Percentiles rank a stretch among this genome's conserved stretches.
These are phyloP conservation scores for Malus hybrid DNA, from an alignment of 331 rosid genomes.

Conservation along the genomic window DNA sequence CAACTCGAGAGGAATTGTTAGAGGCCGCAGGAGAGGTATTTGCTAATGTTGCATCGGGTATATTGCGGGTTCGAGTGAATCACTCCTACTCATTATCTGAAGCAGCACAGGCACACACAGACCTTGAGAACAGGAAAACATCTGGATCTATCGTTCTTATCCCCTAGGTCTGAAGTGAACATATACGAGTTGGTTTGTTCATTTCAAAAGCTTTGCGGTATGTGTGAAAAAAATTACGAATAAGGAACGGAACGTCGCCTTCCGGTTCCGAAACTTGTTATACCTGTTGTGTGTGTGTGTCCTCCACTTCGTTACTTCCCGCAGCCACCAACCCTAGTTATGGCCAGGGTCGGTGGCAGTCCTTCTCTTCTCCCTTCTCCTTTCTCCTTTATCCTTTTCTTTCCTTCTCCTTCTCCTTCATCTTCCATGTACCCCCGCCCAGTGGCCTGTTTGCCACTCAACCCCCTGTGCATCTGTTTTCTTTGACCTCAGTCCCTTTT, in stretches of 20 bases:
- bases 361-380: too few relatives aligned
- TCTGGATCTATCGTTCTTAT: constrained; percentile 64
- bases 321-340: too few relatives aligned
- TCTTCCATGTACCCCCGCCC: too few relatives aligned
- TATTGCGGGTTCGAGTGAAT: constrained; percentile 51
- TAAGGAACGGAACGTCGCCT: not conserved
- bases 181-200: not conserved
- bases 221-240: not conserved
- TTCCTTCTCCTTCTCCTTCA: too few relatives aligned
- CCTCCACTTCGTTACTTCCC: too few relatives aligned
- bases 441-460: too few relatives aligned
- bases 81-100: constrained; percentile 59
- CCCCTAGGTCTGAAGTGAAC: constrained; percentile 21
- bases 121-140: constrained; percentile 59
- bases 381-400: too few relatives aligned
- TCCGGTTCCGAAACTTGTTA: not conserved
- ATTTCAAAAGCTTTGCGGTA: not conserved
- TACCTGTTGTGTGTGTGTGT: not conserved
- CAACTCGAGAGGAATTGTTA: constrained; percentile 47
- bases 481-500: too few relatives aligned
- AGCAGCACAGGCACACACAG: constrained; percentile 67
- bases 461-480: too few relatives aligned
- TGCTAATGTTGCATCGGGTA: constrained; percentile 40
- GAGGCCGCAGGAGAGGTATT: constrained; percentile 55
- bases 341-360: too few relatives aligned